Evolutionary conservation across 805 yeast species (phyloP).

Genomic region (Candida sakaeoensis): DNA sequence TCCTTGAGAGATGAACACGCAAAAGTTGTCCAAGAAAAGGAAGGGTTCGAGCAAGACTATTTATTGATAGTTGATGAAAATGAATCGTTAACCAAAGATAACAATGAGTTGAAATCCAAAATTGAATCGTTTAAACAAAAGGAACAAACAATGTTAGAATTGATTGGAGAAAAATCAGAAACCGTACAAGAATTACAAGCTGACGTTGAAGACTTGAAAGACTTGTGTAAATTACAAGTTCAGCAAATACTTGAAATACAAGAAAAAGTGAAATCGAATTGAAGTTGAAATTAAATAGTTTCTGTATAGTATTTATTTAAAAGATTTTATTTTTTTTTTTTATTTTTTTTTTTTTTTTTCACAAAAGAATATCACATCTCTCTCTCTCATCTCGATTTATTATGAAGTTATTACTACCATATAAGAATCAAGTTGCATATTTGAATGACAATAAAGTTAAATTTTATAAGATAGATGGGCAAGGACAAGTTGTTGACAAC

Average conservation of each 20-base stretch:
- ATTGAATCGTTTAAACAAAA: constrained; percentile 34
- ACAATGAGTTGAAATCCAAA: constrained; percentile 24
- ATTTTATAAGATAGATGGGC: constrained; percentile 6
- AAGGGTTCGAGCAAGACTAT: constrained; percentile 65
- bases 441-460: constrained; percentile 6
- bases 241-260: constrained; percentile 78
- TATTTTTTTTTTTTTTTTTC: too few relatives aligned
- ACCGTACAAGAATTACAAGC: constrained; percentile 79
- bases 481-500: not conserved
- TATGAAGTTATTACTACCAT: constrained; percentile 4
- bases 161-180: constrained; percentile 87
- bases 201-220: constrained; percentile 87
- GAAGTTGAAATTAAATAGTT: too few relatives aligned
- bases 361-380: not conserved
- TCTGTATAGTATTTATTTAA: too few relatives aligned
- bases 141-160: constrained; percentile 58
- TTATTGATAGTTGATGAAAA: constrained; percentile 37
- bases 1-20: constrained; percentile 61
- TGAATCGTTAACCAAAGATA: constrained; percentile 22
- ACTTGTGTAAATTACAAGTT: constrained; percentile 75
- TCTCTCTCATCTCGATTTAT: constrained; percentile 7
- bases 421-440: constrained; percentile 8
- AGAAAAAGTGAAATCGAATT: constrained; percentile 11
- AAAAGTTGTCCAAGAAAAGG: constrained; percentile 53
- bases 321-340: too few relatives aligned